These are phyloP conservation scores for Lentinula aciculospora DNA, from an alignment of 768 basidiomycete species.

Conservation along the genomic window DNA sequence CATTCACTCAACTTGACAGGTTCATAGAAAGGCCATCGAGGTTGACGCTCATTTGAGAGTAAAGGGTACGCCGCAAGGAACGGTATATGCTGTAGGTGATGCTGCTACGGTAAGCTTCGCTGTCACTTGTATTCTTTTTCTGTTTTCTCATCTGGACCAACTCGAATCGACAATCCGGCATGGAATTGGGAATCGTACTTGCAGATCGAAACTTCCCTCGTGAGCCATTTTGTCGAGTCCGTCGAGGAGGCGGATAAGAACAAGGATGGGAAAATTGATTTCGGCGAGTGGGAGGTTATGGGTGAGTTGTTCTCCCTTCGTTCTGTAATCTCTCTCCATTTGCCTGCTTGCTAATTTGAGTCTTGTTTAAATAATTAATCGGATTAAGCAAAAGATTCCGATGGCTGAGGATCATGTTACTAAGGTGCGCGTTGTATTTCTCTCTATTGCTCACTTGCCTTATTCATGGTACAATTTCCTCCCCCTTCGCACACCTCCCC, in stretches of 20 bases:
- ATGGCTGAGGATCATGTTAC: slow-evolving; percentile 78
- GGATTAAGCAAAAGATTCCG: slow-evolving; percentile 79
- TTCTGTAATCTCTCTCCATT: not conserved
- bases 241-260: slow-evolving; percentile 87
- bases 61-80: slow-evolving; percentile 76
- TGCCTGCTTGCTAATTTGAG: not conserved
- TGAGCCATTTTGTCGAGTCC: slow-evolving; percentile 81
- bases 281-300: slow-evolving; percentile 86
- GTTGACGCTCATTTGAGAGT: slow-evolving; percentile 92
- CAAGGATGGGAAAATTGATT: slow-evolving; percentile 84
- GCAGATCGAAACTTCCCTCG: slow-evolving; percentile 85
- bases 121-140: too few species aligned
- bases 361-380: slow-evolving; percentile 38
- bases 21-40: slow-evolving; percentile 81
- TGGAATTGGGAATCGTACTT: too few species aligned
- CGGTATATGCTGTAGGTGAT: slow-evolving; percentile 93
- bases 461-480: too few species aligned
- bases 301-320: slow-evolving; percentile 39
- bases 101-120: slow-evolving; percentile 63
- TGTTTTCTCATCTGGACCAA: too few species aligned
- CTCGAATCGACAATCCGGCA: too few species aligned
- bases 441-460: not conserved
- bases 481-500: too few species aligned
- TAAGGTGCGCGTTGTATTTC: slow-evolving; percentile 32
- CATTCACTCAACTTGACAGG: slow-evolving; percentile 36